A percentile compares a stretch with the other conserved stretches of the same genome.
phyloP scores from a whole-genome alignment of 2,329 filamentous ascomycete genomes.

The Talaromyces sp. region DNA sequence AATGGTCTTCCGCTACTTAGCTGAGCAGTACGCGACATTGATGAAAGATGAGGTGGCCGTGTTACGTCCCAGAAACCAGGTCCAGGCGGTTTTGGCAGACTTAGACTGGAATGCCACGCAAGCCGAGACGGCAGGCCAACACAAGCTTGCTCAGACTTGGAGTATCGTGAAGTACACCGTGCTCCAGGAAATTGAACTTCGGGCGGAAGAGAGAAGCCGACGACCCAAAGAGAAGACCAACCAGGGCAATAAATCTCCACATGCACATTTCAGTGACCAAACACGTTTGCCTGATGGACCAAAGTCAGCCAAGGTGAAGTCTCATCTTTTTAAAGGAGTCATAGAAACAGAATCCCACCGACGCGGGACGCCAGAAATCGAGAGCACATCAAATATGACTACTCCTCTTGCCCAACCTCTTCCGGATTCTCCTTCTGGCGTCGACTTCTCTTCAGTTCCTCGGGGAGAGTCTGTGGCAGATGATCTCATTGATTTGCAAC shows the following conservation, averaged over 20 bases:
- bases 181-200: slow-evolving; percentile 44
- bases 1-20: slow-evolving; percentile 39
- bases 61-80: slow-evolving; percentile 21
- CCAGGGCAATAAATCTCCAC: slow-evolving; percentile 26
- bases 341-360: slow-evolving; percentile 33
- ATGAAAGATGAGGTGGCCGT: slow-evolving; percentile 26
- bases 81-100: slow-evolving; percentile 36
- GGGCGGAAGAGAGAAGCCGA: slow-evolving; percentile 31
- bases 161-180: slow-evolving; percentile 50
- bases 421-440: slow-evolving; percentile 33
- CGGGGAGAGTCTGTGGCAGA: slow-evolving; percentile 28
- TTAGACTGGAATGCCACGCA: slow-evolving; percentile 52
- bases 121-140: slow-evolving; percentile 47
- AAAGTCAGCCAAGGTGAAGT: slow-evolving; percentile 37
- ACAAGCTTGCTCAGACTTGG: slow-evolving; percentile 56
- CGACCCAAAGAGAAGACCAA: slow-evolving; percentile 20
- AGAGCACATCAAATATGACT: slow-evolving; percentile 52
- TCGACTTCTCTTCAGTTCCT: slow-evolving; percentile 24
- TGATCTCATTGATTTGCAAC: slow-evolving; percentile 34
- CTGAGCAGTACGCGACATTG: slow-evolving; percentile 39
- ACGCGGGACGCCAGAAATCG: slow-evolving; percentile 33
- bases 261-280: slow-evolving; percentile 25
- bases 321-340: slow-evolving; percentile 40
- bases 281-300: slow-evolving; percentile 26
- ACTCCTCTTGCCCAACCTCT: slow-evolving; percentile 51